Base-by-base conservation (phyloP, 345 rosid genomes). In the Triadica sebifera region DNA sequence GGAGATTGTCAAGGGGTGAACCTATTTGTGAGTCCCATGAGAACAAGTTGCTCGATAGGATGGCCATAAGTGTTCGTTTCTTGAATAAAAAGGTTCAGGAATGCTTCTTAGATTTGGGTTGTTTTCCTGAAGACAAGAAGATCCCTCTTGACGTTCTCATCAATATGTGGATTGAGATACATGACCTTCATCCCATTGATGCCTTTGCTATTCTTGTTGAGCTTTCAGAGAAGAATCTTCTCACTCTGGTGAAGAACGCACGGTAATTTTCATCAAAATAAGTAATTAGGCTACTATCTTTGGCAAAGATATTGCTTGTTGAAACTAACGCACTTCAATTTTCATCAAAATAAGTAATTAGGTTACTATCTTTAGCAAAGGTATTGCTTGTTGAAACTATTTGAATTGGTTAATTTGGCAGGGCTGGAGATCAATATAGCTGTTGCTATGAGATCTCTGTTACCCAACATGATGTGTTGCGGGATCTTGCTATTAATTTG, bases 61-160 rank as follows among this genome's bases (percentile, higher is more conserved):
- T 94, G 98, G 89, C 89, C n/a, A 80, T 91, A 56, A 91, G 98
- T 61, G 75, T 87, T 4, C 77, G 81, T 0, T 78, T 85, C 79
- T 88, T 92, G 83, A 72, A 81, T 19, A 45, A 34, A 38, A 88
- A 68, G 69, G 89, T 87, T 10, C 73, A 67, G 71, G 95, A 90
- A 52, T 92, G 97, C 81, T 92, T 92, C 93, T 65, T 91, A 86
- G 99, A 95, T 79, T 71, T 95, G 85, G 98, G 98, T 12, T 84
- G 96, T n/a, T 93, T 95, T 80, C 96, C 98, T 43, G 99, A 95
- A 90, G 99, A 91, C 86, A 89, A 76, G 75, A 93, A 86, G 81
- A 95, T 95, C 70, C 94, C 99, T 67, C 87, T 93, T 29, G 94
- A 91, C 81, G 85, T 90, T 45, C 92, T 94, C 64, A 87, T 91